Base-by-base conservation (phyloP, 176 grass and related monocot genomes). In the Puya raimondii region DNA sequence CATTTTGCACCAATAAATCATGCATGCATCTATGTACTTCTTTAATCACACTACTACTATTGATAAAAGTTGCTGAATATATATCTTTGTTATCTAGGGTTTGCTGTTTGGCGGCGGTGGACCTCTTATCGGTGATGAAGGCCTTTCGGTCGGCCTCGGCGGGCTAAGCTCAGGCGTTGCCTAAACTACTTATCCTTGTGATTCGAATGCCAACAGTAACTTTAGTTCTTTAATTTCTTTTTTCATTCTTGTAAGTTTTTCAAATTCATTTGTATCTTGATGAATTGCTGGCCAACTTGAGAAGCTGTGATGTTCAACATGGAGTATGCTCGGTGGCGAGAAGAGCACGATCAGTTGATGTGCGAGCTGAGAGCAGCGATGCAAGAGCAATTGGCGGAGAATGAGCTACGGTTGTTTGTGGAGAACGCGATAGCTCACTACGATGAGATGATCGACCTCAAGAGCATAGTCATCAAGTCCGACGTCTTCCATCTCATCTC, bases 401-500 rank as follows among this genome's bases (percentile, higher is more conserved):
- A 64, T 51, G 94, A 90, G 77, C 85, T 99, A 78, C 89, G 85
- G 71, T 82, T 99, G 89, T 88, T 88, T 74, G 87, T 99, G 82
- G 80, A 87, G 67, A 90, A 72, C 80, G 84, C 84, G 79, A 66
- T 99, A 33, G 77, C 82, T 11, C 94, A 99, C 79, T 86, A 97
- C 27, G 94, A 90, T 64, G 86, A 88, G 82, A 89, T 97, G 84
- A 50, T 87, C 23, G 65, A 53, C 22, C 82, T 97, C 74, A 97
- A 89, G 76, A 78, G 84, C 64, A 51, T 51, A 17, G 86, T 77
- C 59, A 79, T 87, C 73, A 92, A 84, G 85, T 84, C 73, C 58
- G 94, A 97, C 87, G 86, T 90, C 87, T 87, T 97, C 85, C 89
- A 99, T 81, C 86, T 99, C 84, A 90, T 88, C 63, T 93, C 94